Percentiles rank a stretch among this genome's conserved stretches.
phyloP scores from a whole-genome alignment of 139 green algal genomes.

The Chlamydomonas applanata region DNA sequence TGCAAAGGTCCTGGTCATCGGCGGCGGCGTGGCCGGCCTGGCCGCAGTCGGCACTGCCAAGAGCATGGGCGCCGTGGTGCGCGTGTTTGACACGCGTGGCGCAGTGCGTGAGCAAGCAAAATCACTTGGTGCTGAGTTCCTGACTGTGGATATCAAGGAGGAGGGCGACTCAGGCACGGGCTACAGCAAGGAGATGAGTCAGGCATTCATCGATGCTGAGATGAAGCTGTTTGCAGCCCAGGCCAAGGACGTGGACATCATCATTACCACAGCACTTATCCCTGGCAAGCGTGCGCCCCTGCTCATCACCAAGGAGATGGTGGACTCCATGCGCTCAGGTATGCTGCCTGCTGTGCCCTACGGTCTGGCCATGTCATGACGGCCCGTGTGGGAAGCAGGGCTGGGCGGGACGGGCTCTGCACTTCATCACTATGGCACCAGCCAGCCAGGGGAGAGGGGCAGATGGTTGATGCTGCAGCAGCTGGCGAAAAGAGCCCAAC shows the following conservation, averaged over 20 bases:
- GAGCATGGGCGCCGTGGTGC: slow-evolving; percentile 75
- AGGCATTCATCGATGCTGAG: slow-evolving; percentile 72
- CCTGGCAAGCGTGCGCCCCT: slow-evolving; percentile 74
- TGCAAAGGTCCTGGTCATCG: slow-evolving; percentile 72
- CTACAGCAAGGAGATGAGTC: slow-evolving; percentile 84
- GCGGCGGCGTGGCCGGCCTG: slow-evolving; percentile 74
- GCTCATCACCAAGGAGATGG: slow-evolving; percentile 77
- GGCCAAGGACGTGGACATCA: slow-evolving; percentile 82
- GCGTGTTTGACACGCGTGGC: slow-evolving; percentile 78
- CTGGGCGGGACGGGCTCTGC: too few relatives aligned
- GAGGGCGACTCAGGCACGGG: slow-evolving; percentile 38
- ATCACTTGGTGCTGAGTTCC: slow-evolving; percentile 79
- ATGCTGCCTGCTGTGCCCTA: background rate
- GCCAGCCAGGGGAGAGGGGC: too few relatives aligned
- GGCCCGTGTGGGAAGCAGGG: too few relatives aligned
- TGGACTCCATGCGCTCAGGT: slow-evolving; percentile 78
- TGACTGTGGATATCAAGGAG: slow-evolving; percentile 72
- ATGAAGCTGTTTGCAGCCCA: slow-evolving; percentile 55
- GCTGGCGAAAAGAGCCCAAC: too few relatives aligned
- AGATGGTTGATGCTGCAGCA: too few relatives aligned
- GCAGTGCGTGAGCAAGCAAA: slow-evolving; percentile 76
- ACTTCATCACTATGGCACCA: too few relatives aligned
- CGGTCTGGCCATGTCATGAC: too few relatives aligned
- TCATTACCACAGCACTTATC: slow-evolving; percentile 47
- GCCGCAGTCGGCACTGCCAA: slow-evolving; percentile 68